Evolutionary conservation across 352 stramenopile genomes (phyloP), one percentile per base, ranked within the genome.

Genomic region (Pythium oligandrum): DNA sequence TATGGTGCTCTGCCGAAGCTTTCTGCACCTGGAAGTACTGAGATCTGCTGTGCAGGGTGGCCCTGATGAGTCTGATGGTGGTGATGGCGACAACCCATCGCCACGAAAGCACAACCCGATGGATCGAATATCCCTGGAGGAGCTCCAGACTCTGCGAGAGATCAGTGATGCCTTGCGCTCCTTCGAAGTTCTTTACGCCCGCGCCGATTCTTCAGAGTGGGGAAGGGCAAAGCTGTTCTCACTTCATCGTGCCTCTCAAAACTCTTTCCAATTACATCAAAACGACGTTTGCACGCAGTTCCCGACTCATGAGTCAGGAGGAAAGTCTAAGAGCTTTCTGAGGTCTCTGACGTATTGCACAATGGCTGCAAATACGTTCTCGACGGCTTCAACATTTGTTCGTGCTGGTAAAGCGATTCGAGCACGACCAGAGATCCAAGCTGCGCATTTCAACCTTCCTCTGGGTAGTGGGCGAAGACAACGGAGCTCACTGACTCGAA

Each of bases 291-390:
- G 44, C 2, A 81, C 71, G 17, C 71, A 81, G 44, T 75, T 78
- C 46, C 68, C 71, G 11, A 12, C 30, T 12, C 34, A n/a, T 30
- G 35, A 30, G 8, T 51, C 40, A 48, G 26, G 17, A 46, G 11
- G 32, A 9, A 39, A 42, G n/a, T 11, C 54, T 8, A 44, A 43
- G 2, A 57, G 47, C 10, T 78, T 75, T n/a, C 30, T 78, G 9
- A 49, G 60, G 3, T 68, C 68, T n/a, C 52, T 78, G 2, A 55
- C 71, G 44, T 77, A 78, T 53, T 77, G 64, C 50, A 80, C 68
- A 4, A 68, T 75, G 36, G 71, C 55, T 12, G 65, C 66, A 4
- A 71, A 49, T 3, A 52, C 39, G 5, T 51, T 70, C 6, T 51
- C 43, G 3, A 52, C 35, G n/a, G 44, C 57, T 5, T 50, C 55